phyloP scores from a whole-genome alignment of 2,329 filamentous ascomycete genomes.

The Fusarium verticillioides region DNA sequence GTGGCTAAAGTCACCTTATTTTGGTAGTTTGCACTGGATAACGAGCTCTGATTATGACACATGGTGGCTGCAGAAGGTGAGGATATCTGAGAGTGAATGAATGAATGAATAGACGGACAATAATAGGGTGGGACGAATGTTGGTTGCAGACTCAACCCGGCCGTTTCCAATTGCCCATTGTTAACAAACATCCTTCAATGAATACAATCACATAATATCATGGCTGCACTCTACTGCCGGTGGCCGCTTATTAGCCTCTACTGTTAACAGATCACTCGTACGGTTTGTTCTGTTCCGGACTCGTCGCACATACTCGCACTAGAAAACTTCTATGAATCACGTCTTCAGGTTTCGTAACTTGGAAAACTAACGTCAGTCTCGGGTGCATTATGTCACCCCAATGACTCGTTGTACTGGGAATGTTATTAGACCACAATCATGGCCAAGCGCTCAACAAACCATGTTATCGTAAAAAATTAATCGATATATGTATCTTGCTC shows the following conservation, averaged over 20 bases:
- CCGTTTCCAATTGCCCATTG: slow-evolving; percentile 13
- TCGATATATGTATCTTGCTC: neutral
- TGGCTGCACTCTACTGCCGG: neutral
- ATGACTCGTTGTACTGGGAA: slow-evolving; percentile 5
- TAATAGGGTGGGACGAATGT: neutral
- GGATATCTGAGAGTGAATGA: neutral
- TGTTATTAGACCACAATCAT: slow-evolving; percentile 23
- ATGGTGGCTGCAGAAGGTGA: slow-evolving; percentile 8
- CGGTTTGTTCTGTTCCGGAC: neutral
- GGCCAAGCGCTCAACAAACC: slow-evolving; percentile 23
- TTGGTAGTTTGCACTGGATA: slow-evolving; percentile 19
- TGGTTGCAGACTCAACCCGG: slow-evolving; percentile 9
- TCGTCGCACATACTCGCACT: neutral
- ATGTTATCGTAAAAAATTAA: neutral
- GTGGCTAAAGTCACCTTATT: neutral
- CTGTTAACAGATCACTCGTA: neutral
- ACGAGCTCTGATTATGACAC: slow-evolving; percentile 27
- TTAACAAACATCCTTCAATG: slow-evolving; percentile 15
- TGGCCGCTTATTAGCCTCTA: neutral
- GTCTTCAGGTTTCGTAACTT: neutral
- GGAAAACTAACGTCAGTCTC: neutral
- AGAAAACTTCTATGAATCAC: neutral
- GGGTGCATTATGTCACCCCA: slow-evolving; percentile 4
- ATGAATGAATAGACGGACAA: neutral
- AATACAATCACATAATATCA: slow-evolving; percentile 16